These are phyloP conservation scores for Ceriops decandra DNA, from an alignment of 345 rosid species.

Conservation along the genomic window DNA sequence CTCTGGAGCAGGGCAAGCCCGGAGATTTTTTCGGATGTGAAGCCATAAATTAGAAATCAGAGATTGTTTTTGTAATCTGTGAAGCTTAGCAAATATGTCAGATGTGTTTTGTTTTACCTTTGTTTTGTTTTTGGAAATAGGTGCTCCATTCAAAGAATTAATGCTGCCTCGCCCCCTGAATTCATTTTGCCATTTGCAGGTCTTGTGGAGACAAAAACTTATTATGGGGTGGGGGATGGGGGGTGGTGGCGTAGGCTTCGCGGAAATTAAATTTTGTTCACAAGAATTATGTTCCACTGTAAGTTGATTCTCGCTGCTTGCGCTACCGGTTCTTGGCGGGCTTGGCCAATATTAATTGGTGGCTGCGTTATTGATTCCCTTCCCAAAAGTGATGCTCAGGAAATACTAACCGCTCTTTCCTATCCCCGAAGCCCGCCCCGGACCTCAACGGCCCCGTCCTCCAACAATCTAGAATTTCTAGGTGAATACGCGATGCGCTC, in stretches of 20 bases:
- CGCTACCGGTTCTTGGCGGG: too few species aligned
- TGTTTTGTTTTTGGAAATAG: slow-evolving; percentile 4
- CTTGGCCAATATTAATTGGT: too few species aligned
- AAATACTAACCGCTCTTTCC: too few species aligned
- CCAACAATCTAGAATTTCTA: too few species aligned
- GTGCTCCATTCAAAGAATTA: slow-evolving; percentile 1
- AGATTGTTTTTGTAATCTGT: slow-evolving; percentile 40
- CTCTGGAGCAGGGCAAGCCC: slow-evolving; percentile 34
- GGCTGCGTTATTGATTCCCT: too few species aligned
- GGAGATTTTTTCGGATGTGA: slow-evolving; percentile 30
- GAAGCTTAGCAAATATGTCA: slow-evolving; percentile 35
- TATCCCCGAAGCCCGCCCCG: too few species aligned
- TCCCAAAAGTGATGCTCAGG: too few species aligned
- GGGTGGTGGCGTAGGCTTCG: neutral
- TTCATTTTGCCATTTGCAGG: slow-evolving; percentile 18
- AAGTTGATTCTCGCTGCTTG: neutral
- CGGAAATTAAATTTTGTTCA: slow-evolving; percentile 24
- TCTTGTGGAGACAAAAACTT: slow-evolving; percentile 12
- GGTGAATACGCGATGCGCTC: too few species aligned
- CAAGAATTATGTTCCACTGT: neutral
- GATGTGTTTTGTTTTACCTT: slow-evolving; percentile 12
- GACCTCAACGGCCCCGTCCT: too few species aligned
- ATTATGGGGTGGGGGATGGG: neutral
- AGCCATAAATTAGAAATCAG: slow-evolving; percentile 47
- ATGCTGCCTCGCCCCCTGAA: slow-evolving; percentile 1